Conservation (phyloP, 768 basidiomycete genomes). For the Lactarius sp. region DNA sequence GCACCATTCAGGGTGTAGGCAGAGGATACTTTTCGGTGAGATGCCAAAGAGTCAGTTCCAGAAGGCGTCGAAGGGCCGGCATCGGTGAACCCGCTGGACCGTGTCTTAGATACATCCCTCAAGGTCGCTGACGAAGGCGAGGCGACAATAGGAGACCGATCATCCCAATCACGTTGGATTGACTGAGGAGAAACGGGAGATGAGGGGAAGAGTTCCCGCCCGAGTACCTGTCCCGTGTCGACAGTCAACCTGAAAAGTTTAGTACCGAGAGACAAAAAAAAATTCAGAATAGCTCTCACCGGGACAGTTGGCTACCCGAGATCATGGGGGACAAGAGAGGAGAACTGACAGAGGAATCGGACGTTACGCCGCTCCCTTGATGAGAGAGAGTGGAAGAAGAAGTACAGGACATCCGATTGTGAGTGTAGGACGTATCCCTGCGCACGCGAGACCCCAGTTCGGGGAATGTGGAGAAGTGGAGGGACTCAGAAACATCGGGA, state of each 20-base stretch:
- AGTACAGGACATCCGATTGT: slow-evolving; percentile 49
- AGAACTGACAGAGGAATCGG: slow-evolving; percentile 21
- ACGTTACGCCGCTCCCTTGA: slow-evolving; percentile 20
- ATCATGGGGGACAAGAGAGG: slow-evolving; percentile 16
- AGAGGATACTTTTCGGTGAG: slow-evolving; percentile 2
- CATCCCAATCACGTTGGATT: background rate
- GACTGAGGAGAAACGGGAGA: slow-evolving; percentile 16
- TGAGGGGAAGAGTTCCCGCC: slow-evolving; percentile 8
- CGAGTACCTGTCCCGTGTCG: slow-evolving; percentile 20
- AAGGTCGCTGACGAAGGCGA: slow-evolving; percentile 25
- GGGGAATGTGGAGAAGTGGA: slow-evolving; percentile 49
- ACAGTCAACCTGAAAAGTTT: slow-evolving; percentile 18
- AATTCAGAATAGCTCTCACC: slow-evolving; percentile 6
- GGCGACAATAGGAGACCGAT: slow-evolving; percentile 5
- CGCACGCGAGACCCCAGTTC: slow-evolving; percentile 43
- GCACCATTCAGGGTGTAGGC: slow-evolving; percentile 4
- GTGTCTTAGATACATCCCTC: slow-evolving; percentile 15
- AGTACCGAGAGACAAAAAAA: background rate
- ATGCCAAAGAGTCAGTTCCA: background rate
- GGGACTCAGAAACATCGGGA: slow-evolving; percentile 39
- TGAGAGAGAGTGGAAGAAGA: slow-evolving; percentile 57
- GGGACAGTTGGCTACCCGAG: slow-evolving; percentile 16
- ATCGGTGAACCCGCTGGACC: slow-evolving; percentile 23
- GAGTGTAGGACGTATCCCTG: slow-evolving; percentile 34
- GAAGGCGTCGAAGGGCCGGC: slow-evolving; percentile 1